Base-by-base conservation (phyloP, 2,329 filamentous ascomycete species). In the Penicillium concentricum region DNA sequence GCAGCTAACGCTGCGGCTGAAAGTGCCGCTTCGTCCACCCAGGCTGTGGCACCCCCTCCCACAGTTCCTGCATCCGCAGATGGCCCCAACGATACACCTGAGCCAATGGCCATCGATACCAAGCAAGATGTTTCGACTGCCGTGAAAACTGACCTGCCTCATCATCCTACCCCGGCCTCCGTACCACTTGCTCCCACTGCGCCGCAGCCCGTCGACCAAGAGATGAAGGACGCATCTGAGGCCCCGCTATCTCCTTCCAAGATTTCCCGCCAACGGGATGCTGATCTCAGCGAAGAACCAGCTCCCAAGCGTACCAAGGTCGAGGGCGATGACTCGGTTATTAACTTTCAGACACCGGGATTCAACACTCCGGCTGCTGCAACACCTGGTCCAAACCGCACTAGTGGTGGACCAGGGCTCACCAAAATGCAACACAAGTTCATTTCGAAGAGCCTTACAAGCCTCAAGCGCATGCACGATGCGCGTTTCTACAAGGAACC, bases 221-320 rank as follows among this genome's bases (percentile, higher is more conserved):
- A 78, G 39, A 85, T 85, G 82, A 69, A 72, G n/a, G 84, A 86
- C 60, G 82, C 77, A 1, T 78, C 82, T 0, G 81, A 83, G 62
- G 81, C 76, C 4, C 79, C 82, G 0, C 68, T 74, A 4, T 77
- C 78, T 2, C 75, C 77, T 4, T 71, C 72, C 4, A 93, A 92
- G 75, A 70, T 88, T 13, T 81, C 90, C 1, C 86, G 91, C 12
- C 88, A 87, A 63, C 87, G 92, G 15, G 91, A 96, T 57, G 87
- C 91, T 5, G 91, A 96, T 61, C 77, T 60, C 13, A 65, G 62
- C 18, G 79, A 80, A 20, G 78, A 91, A 61, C 91, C 88, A 51
- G 84, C 84, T 16, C 84, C 91, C 1, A 97, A 97, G 79, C 87
- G 92, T 26, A 85, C 90, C 37, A 93, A 87, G 75, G 89, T 90